Percentiles rank a stretch among this genome's conserved stretches.
Conservation (phyloP, 305 asterid species). For the Fraxinus albicans region DNA sequence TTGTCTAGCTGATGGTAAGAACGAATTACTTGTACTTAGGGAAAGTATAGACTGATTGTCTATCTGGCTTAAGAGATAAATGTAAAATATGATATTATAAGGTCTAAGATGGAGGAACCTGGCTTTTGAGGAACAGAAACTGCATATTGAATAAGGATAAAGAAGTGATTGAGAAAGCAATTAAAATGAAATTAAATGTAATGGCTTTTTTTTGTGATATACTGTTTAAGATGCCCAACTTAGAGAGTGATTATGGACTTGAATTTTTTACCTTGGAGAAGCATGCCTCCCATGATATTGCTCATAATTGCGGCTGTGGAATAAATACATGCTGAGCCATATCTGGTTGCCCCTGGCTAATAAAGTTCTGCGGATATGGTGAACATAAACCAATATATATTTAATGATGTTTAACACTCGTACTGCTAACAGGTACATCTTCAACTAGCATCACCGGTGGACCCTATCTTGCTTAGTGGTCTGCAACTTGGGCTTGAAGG, state of each 20-base stretch:
- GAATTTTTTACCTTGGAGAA: slow-evolving; percentile 8
- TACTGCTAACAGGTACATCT: slow-evolving; percentile 62
- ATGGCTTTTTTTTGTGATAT: not conserved
- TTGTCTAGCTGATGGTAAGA: slow-evolving; percentile 18
- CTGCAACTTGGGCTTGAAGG: slow-evolving; percentile 89
- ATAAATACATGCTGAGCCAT: slow-evolving; percentile 12
- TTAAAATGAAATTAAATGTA: not conserved
- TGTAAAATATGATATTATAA: not conserved
- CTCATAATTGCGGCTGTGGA: slow-evolving; percentile 6
- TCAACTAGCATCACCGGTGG: slow-evolving; percentile 74
- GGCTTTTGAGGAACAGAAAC: not conserved
- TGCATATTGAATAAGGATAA: slow-evolving; percentile 17
- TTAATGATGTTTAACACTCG: slow-evolving; percentile 16
- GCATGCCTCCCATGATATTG: slow-evolving; percentile 8
- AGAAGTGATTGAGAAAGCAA: slow-evolving; percentile 6
- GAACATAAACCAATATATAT: not conserved
- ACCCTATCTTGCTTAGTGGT: slow-evolving; percentile 62
- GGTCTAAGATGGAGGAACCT: not conserved
- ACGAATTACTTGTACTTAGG: not conserved
- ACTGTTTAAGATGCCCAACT: slow-evolving; percentile 14
- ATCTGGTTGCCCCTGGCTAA: slow-evolving; percentile 13
- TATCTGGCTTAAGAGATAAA: slow-evolving; percentile 10
- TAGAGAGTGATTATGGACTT: not conserved
- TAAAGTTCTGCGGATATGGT: slow-evolving; percentile 3
- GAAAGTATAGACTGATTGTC: not conserved